Evolutionary conservation across 78 protist species (phyloP).

Genomic region (Diacronema lutheri): DNA sequence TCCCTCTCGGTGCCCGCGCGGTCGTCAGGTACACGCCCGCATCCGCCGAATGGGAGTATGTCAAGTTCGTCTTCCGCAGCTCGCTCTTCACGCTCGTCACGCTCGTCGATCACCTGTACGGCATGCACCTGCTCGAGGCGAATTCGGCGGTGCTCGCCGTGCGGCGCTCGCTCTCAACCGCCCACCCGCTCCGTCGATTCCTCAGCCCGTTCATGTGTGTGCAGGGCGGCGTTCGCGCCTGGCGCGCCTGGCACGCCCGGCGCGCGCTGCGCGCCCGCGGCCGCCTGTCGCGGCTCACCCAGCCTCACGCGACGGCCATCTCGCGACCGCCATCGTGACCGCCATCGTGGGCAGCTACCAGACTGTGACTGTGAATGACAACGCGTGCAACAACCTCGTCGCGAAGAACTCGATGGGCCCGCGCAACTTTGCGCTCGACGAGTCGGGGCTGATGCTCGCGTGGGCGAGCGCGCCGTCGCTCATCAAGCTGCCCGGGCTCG

Average conservation of each 20-base stretch:
- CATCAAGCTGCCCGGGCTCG: background rate
- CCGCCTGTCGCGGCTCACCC: no score
- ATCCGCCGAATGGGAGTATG: background rate
- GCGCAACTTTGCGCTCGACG: background rate
- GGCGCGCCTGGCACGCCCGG: no score
- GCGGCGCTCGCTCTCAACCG: background rate
- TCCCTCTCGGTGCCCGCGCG: no score
- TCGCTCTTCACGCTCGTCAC: background rate
- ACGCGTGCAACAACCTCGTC: background rate
- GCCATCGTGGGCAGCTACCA: no score
- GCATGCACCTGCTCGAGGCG: background rate
- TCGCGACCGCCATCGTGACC: no score
- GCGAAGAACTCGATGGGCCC: background rate
- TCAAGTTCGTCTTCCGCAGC: background rate
- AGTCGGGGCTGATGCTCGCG: background rate
- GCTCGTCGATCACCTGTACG: background rate
- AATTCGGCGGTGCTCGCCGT: background rate
- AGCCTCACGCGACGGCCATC: no score
- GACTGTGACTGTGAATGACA: background rate
- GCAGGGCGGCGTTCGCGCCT: no score
- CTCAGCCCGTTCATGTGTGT: background rate
- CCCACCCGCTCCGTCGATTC: background rate
- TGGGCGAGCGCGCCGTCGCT: background rate
- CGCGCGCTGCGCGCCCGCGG: no score
- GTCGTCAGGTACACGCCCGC: no score